Conservation (phyloP, 768 basidiomycete genomes). For the Podaxis mareebaensis region DNA sequence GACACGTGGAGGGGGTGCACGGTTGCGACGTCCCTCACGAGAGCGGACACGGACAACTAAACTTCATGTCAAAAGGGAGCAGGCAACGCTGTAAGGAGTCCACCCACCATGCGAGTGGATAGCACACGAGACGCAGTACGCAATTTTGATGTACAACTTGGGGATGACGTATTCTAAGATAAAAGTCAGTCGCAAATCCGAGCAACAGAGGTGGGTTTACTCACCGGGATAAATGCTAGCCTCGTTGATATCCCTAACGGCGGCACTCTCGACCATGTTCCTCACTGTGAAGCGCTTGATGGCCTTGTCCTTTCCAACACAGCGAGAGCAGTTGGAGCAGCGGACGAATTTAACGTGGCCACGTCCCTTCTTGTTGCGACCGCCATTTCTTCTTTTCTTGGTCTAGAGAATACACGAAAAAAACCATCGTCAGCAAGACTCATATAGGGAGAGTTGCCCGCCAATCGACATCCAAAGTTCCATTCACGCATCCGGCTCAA, state of each 20-base stretch:
- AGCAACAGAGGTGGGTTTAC: slow-evolving; percentile 26
- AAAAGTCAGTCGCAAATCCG: neutral
- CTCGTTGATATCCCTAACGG: slow-evolving; percentile 95
- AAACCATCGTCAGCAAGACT: neutral
- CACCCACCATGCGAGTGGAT: slow-evolving; percentile 95
- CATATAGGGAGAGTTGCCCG: neutral
- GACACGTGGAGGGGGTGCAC: slow-evolving; percentile 93
- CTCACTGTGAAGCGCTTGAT: slow-evolving; percentile 99
- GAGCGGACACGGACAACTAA: slow-evolving; percentile 99
- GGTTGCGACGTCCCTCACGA: slow-evolving; percentile 93
- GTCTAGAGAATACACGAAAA: slow-evolving; percentile 54
- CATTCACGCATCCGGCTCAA: slow-evolving; percentile 37
- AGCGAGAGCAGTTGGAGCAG: slow-evolving; percentile 99
- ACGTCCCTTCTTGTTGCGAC: slow-evolving; percentile 99
- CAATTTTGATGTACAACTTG: slow-evolving; percentile 98
- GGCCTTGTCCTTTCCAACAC: slow-evolving; percentile 98
- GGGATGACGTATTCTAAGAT: slow-evolving; percentile 88
- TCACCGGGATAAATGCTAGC: slow-evolving; percentile 89
- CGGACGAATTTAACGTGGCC: slow-evolving; percentile 94
- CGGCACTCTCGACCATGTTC: slow-evolving; percentile 99
- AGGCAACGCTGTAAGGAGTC: slow-evolving; percentile 8
- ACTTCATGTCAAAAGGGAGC: neutral
- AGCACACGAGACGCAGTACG: slow-evolving; percentile 98
- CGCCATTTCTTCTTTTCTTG: slow-evolving; percentile 99
- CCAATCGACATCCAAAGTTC: slow-evolving; percentile 35